Evolutionary conservation across 2,329 filamentous ascomycete genomes (phyloP), one percentile per base, ranked within the genome.

Genomic region (Venturia oleaginea): DNA sequence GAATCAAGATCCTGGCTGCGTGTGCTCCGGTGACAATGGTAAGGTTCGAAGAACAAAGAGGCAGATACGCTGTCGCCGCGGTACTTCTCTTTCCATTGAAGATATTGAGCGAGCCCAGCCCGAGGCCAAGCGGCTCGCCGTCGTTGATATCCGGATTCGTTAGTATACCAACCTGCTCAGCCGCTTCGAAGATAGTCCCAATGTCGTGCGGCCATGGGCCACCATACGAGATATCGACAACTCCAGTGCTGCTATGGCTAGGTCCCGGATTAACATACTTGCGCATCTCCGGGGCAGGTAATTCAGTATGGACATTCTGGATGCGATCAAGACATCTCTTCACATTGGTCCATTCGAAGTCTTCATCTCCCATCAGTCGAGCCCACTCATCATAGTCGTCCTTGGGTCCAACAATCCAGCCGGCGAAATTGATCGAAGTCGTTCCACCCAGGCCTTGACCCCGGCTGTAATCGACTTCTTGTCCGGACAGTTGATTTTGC

Each of bases 311-410:
- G 5, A 61, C 7, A 2, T 19, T 37, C 59, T 61, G 59, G 27
- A 64, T 64, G 4, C 22, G 11, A 34, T 64, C 54, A 37, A 64
- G 54, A 40, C 37, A 59, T n/a, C 71, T 73, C 66, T 81, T 81
- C 68, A 80, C 82, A 54, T 77, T 74, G 1, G 79, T 73, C 86
- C 85, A 89, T 2, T 68, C 67, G 71, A 81, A 89, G 0, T 74
- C 70, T 4, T 84, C 78, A 67, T 88, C 85, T 0, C 73, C 83
- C 0, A 83, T 80, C 1, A 81, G 66, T 0, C 76, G 73, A 0
- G 83, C 84, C 84, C 85, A 87, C 63, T 83, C 78, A 27, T 88
- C 79, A 66, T 84, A 88, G 67, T 89, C 86, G 62, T 84, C 83
- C 1, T 76, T 74, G 1, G 83, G 78, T 2, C 86, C 86, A 32